Base-by-base conservation (phyloP, 2,329 filamentous ascomycete species). In the Xenoacremonium recifei region DNA sequence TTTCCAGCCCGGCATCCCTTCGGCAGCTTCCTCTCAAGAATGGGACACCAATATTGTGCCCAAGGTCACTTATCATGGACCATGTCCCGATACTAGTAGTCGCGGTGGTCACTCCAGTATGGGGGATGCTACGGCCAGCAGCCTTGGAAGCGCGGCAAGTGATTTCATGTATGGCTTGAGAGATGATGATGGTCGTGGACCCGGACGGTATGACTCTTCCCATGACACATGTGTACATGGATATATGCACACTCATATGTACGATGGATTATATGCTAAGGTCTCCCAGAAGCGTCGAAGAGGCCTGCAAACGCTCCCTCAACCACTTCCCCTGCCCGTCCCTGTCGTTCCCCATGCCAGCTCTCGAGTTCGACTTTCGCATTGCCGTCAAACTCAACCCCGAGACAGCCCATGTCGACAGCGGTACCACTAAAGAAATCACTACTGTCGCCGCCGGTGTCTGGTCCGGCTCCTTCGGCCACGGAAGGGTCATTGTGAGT, bases 391-490 rank as follows among this genome's bases (percentile, higher is more conserved):
- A 60, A 15, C 59, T 75, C 20, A 69, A 70, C 45, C 67, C 69
- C 15, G 66, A 69, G 37, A 60, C 66, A 21, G 65, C 73, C 10
- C 64, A 65, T 17, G 65, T 75, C 29, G 72, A 72, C 21, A 56
- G 61, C 11, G 64, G 70, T 37, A 68, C 66, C 23, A 64, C 68
- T 42, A 68, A 73, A 44, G 74, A 76, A 50, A 75, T 74, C 57
- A 72, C 73, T 20, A 71, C 71, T 11, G 71, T 76, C 37, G 65
- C 65, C 6, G 67, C 67, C 9, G 73, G 73, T 2, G 62, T 59
- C 10, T 77, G 72, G 71, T 70, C 68, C 6, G 73, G 71, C 6
- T 69, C 64, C 1, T 76, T 74, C 62, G 73, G 72, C 36, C 67
- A 70, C 37, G 73, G 73, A 20, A 68, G 65, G 23, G 67, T 75